Base-by-base conservation (phyloP, 371 early-diverging fungal species). In the Rhizopus delemar region DNA sequence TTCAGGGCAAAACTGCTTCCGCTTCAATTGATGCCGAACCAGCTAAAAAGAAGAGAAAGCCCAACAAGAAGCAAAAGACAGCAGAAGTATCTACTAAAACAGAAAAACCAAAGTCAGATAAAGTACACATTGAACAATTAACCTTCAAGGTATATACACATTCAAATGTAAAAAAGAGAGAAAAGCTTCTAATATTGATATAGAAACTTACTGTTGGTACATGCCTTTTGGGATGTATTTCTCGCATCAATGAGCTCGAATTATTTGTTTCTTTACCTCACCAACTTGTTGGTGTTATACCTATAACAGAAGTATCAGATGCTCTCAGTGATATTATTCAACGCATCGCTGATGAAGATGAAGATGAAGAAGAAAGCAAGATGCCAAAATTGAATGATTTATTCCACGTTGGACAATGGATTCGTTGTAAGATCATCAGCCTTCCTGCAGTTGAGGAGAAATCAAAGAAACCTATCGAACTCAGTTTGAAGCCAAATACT, bases 271-370 rank as follows among this genome's bases (percentile, higher is more conserved):
- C 89, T 6, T 82, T 94, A 46, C 93, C 94, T 16, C 82, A 88
- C 69, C 89, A 92, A 58, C 74, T 92, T 55, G 82, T 75, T 0
- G 94, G 93, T 56, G 84, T 74, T 64, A 86, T 93, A 55, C 73
- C 90, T 55, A 90, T 93, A 65, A 87, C 91, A 2, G 91, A 92
- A 62, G 83, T 94, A 51, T 92, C 92, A 4, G 83, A 84, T 13
- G 43, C 62, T 4, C 58, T 92, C 16, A 83, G 88, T 31, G 71
- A 74, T 36, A 51, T 78, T 51, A 88, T 90, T 54, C 89, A 91
- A 66, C 74, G 73, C 46, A 83, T 79, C 4, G 88, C 89, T 8
- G 69, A 82, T 15, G 71, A 73, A 29, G 77, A 73, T 2, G 77
- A 73, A 15, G 69, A 75, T 22, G 73, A 77, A 11, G 66, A 75